phyloP scores from a whole-genome alignment of 169 alveolate species.

The Cryptosporidium ubiquitum region DNA sequence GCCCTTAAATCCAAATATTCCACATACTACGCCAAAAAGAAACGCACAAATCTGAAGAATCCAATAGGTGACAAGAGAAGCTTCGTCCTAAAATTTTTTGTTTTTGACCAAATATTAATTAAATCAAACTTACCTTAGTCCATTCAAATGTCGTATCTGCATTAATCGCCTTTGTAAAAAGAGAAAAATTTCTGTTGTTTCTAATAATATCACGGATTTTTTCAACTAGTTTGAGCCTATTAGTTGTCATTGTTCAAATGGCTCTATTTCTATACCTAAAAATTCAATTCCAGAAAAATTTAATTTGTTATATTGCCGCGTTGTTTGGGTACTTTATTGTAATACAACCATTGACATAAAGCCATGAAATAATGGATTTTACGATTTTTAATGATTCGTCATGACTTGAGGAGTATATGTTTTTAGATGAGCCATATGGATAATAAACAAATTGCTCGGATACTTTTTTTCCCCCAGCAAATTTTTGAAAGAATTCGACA shows the following conservation, averaged over 20 bases:
- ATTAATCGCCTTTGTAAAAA: conserved; percentile 45
- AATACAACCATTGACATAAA: conserved; percentile 21
- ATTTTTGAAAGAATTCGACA: conserved; percentile 16
- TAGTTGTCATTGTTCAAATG: not conserved
- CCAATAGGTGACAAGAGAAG: conserved; percentile 61
- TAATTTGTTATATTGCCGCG: conserved; percentile 11
- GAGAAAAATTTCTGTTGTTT: conserved; percentile 12
- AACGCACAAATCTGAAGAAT: conserved; percentile 55
- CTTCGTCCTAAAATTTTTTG: conserved; percentile 36
- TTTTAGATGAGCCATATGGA: conserved; percentile 21
- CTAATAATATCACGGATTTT: not conserved
- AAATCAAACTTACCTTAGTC: conserved; percentile 49
- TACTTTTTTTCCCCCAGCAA: not conserved
- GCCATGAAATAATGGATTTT: conserved; percentile 56
- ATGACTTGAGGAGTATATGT: not conserved
- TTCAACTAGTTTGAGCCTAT: not conserved
- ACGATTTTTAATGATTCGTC: not conserved
- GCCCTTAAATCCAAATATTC: conserved; percentile 36
- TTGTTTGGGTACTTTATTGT: not conserved
- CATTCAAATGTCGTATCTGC: conserved; percentile 49
- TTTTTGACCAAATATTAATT: not conserved
- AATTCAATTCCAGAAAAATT: not conserved
- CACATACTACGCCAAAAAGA: conserved; percentile 9
- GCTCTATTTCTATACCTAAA: not conserved
- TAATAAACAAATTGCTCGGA: not conserved